These are phyloP conservation scores for Neurospora africana DNA, from an alignment of 495 filamentous ascomycete species.

Conservation along the genomic window DNA sequence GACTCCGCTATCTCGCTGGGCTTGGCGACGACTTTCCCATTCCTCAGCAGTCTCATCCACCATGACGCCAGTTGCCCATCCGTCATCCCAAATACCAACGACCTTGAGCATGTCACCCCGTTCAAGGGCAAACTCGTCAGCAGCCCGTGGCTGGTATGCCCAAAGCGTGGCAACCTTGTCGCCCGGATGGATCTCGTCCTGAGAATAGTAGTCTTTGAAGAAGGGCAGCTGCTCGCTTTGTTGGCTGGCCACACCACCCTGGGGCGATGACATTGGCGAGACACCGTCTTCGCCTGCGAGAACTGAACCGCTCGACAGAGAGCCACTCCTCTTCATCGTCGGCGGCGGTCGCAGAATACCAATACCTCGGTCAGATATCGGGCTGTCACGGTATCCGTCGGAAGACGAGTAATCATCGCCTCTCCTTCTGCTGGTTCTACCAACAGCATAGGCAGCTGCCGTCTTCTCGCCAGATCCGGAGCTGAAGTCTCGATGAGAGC, in stretches of 20 bases:
- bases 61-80: constrained; percentile 92
- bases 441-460: constrained; percentile 25
- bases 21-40: constrained; percentile 63
- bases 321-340: constrained; percentile 63
- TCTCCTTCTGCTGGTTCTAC: constrained; percentile 35
- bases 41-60: constrained; percentile 78
- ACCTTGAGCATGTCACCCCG: constrained; percentile 98
- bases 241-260: constrained; percentile 62
- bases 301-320: constrained; percentile 77
- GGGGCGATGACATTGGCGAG: constrained; percentile 79
- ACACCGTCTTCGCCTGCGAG: constrained; percentile 58
- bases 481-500: constrained; percentile 24
- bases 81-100: constrained; percentile 98
- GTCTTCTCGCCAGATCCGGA: constrained; percentile 22
- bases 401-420: constrained; percentile 70
- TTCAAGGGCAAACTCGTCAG: constrained; percentile 88
- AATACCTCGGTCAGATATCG: constrained; percentile 54
- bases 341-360: constrained; percentile 49
- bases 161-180: constrained; percentile 87
- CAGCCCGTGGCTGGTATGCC: constrained; percentile 91
- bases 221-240: constrained; percentile 89
- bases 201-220: constrained; percentile 98
- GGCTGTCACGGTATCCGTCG: constrained; percentile 70
- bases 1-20: constrained; percentile 86
- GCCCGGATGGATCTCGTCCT: constrained; percentile 87